Evolutionary conservation across 2,329 filamentous ascomycete genomes (phyloP).

Genomic region (Coniochaeta sp.): DNA sequence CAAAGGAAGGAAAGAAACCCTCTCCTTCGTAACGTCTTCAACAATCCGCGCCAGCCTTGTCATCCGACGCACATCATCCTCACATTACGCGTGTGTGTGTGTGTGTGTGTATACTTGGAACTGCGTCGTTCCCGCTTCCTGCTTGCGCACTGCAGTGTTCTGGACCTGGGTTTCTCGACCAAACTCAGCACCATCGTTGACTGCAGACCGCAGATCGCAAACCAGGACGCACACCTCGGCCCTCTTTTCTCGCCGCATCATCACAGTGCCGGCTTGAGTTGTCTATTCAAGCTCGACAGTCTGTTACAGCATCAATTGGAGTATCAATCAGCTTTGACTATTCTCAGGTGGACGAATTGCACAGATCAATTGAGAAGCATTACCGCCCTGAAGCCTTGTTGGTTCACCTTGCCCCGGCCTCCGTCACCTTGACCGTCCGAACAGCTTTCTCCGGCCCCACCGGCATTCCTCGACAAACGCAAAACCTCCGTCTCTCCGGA

Average conservation of each 20-base stretch:
- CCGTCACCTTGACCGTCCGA: neutral
- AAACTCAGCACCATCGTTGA: neutral
- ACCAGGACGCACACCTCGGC: too few species aligned
- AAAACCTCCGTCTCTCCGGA: slow-evolving; percentile 11
- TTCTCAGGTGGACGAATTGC: neutral
- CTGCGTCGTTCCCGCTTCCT: neutral
- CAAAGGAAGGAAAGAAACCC: neutral
- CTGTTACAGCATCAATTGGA: neutral
- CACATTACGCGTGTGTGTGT: neutral
- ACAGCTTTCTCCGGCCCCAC: neutral
- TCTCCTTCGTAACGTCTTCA: neutral
- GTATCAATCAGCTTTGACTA: neutral
- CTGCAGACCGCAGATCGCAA: neutral
- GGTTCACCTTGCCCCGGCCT: neutral
- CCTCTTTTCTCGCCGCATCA: neutral
- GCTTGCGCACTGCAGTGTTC: neutral
- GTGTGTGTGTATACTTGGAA: neutral
- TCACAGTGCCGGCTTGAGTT: neutral
- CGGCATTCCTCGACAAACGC: neutral
- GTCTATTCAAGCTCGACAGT: neutral
- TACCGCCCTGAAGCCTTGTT: neutral
- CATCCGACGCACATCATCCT: neutral
- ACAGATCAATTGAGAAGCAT: neutral
- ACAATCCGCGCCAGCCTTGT: neutral
- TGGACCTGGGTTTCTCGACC: neutral